Evolutionary conservation across 768 basidiomycete genomes (phyloP).

Genomic region (Macrolepiota fuliginosa): DNA sequence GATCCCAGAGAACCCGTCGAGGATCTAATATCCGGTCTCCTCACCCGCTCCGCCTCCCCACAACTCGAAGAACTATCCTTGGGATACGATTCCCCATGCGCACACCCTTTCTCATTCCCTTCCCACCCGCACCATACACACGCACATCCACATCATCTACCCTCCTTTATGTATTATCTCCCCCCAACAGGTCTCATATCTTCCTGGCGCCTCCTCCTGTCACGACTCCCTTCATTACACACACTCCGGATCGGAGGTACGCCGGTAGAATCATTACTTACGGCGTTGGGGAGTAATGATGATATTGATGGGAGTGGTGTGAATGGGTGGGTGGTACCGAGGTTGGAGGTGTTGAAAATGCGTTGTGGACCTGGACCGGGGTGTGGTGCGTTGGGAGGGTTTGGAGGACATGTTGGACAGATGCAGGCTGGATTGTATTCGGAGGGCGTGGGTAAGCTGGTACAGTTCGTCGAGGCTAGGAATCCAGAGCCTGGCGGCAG

Average conservation of each 20-base stretch:
- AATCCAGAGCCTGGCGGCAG: constrained; percentile 46
- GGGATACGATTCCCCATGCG: constrained; percentile 44
- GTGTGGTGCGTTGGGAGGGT: too few species aligned
- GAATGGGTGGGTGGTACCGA: constrained; percentile 62
- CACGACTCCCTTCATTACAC: constrained; percentile 55
- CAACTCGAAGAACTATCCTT: constrained; percentile 55
- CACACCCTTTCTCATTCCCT: constrained; percentile 31
- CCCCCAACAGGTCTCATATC: constrained; percentile 51
- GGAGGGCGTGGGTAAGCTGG: constrained; percentile 65
- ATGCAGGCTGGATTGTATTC: constrained; percentile 33
- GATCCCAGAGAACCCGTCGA: constrained; percentile 76
- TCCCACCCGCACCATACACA: too few species aligned
- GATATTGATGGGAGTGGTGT: constrained; percentile 41
- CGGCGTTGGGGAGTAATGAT: constrained; percentile 56
- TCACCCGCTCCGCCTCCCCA: constrained; percentile 50
- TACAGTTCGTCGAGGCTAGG: constrained; percentile 68
- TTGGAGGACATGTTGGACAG: too few species aligned
- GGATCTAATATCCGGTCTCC: constrained; percentile 61
- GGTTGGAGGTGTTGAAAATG: constrained; percentile 57
- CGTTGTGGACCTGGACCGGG: too few species aligned
- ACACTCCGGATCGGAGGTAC: constrained; percentile 64
- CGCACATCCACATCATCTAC: background rate
- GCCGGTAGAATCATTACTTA: constrained; percentile 61
- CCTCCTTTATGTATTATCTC: constrained; percentile 42
- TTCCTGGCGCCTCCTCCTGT: constrained; percentile 62